These are phyloP conservation scores for Mycena indigotica DNA, from an alignment of 768 basidiomycete species.

Conservation along the genomic window DNA sequence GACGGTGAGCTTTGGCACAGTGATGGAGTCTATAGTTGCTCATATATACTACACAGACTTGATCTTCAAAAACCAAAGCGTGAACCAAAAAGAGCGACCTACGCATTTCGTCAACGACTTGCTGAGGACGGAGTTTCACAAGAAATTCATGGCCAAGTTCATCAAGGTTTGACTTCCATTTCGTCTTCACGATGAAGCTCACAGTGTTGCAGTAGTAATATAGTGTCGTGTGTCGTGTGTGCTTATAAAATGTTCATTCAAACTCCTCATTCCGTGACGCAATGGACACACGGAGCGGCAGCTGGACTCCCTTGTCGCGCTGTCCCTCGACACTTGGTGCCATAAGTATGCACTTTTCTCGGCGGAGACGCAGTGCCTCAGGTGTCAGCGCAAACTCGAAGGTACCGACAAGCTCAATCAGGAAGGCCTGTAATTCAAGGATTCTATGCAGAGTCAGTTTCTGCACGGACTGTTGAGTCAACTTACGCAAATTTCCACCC, in stretches of 20 bases:
- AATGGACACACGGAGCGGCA: conserved; percentile 42
- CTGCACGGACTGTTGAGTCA: too few species aligned
- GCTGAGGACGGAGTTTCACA: conserved; percentile 91
- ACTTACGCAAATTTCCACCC: conserved; percentile 34
- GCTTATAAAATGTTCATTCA: conserved; percentile 9
- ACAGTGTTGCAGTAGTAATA: conserved; percentile 22
- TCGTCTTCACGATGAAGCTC: not conserved
- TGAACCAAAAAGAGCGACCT: conserved; percentile 61
- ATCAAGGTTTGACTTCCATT: conserved; percentile 61
- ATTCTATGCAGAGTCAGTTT: conserved; percentile 28
- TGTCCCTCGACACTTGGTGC: conserved; percentile 45
- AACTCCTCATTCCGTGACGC: conserved; percentile 28
- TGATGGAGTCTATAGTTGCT: too few species aligned
- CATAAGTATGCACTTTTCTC: conserved; percentile 45
- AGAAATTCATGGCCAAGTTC: conserved; percentile 92
- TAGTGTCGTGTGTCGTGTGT: conserved; percentile 12
- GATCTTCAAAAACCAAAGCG: conserved; percentile 98
- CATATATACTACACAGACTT: conserved; percentile 67
- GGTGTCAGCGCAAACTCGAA: conserved; percentile 53
- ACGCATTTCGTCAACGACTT: conserved; percentile 95
- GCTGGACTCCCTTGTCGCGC: conserved; percentile 42
- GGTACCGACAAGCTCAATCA: conserved; percentile 55
- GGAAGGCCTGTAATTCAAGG: conserved; percentile 58
- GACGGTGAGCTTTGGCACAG: conserved; percentile 57
- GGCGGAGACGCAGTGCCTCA: conserved; percentile 36